Percentiles rank a stretch among this genome's conserved stretches.
phyloP scores from a whole-genome alignment of 2,329 filamentous ascomycete species.

The Bipolaris oryzae region DNA sequence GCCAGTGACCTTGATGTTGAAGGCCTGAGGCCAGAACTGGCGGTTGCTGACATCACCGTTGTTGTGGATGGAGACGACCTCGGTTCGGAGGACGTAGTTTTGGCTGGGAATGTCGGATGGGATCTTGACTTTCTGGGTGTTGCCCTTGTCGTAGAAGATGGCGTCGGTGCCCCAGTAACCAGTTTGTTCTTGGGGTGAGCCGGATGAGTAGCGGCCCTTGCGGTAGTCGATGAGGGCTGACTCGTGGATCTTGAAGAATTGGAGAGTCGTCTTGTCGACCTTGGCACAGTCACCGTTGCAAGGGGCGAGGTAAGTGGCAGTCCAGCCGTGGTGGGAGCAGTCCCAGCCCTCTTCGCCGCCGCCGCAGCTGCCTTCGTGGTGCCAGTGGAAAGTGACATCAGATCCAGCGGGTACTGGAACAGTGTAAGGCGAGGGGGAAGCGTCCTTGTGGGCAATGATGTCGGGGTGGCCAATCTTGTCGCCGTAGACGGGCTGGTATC shows the following conservation, averaged over 20 bases:
- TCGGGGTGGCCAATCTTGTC: constrained; percentile 33
- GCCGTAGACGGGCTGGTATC: constrained; percentile 38
- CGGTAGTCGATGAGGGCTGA: constrained; percentile 36
- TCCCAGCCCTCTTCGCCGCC: constrained; percentile 40
- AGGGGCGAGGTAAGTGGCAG: constrained; percentile 39
- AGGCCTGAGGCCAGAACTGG: constrained; percentile 47
- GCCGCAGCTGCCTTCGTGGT: constrained; percentile 35
- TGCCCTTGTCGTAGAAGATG: constrained; percentile 45
- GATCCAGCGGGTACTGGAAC: constrained; percentile 36
- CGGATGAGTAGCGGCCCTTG: constrained; percentile 33
- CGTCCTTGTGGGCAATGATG: constrained; percentile 43
- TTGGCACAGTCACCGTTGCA: constrained; percentile 45
- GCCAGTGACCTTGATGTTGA: constrained; percentile 44
- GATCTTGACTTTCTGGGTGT: constrained; percentile 41
- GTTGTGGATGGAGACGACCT: constrained; percentile 45
- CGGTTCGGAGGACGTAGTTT: constrained; percentile 46
- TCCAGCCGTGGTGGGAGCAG: constrained; percentile 44
- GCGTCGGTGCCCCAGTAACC: constrained; percentile 43
- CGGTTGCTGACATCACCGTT: constrained; percentile 39
- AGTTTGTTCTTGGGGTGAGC: constrained; percentile 26
- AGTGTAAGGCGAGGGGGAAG: constrained; percentile 38
- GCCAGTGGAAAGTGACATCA: constrained; percentile 42
- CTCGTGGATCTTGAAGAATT: constrained; percentile 47
- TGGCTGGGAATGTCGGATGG: constrained; percentile 40
- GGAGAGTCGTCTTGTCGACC: constrained; percentile 37